Evolutionary conservation across 2,329 filamentous ascomycete species (phyloP), one percentile per base, ranked within the genome.

Genomic region (Ophiocordyceps camponoti-leonardi): DNA sequence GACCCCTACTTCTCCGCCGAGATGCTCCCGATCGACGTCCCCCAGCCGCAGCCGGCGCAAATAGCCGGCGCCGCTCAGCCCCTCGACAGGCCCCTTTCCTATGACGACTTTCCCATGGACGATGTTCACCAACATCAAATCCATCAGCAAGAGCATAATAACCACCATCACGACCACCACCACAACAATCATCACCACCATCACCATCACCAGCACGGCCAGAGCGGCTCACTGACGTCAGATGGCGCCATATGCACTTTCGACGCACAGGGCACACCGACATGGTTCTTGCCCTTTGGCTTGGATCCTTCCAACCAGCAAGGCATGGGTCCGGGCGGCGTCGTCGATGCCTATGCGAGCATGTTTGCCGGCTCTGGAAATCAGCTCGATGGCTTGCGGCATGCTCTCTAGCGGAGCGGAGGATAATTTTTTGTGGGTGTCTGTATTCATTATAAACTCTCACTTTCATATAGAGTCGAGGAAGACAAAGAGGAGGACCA

Each of bases 201-300:
- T 6, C n/a, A 37, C 8, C 35, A 37, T 10, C 35, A 37, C n/a
- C 35, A 37, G 8, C 52, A 52, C 45, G 53, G 42, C 7, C 53
- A 56, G 28, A 46, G 47, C n/a, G 45, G 47, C n/a, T 46, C 50
- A 12, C 48, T 52, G 37, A 44, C 51, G 19, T 45, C 47, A 10
- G 52, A 53, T 7, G 52, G 53, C 35, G 51, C 47, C 20, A 46
- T 57, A 42, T 49, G 50, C 30, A 52, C 49, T 37, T 56, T 59
- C 43, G 49, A 45, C 43, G 58, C 57, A 4, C 63, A 63, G 33
- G 73, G 77, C 49, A 65, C 67, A 44, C 81, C 80, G 45, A 85
- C 83, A 6, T 96, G 88, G 85, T 94, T 93, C 61, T 79, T 94
- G 68, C 86, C 88, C 1, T 94, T 94, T 63, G 93, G 94, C 58